Percentiles rank a stretch among this genome's conserved stretches.
Conservation (phyloP, 805 yeast genomes). For the Candida broadrunensis region DNA sequence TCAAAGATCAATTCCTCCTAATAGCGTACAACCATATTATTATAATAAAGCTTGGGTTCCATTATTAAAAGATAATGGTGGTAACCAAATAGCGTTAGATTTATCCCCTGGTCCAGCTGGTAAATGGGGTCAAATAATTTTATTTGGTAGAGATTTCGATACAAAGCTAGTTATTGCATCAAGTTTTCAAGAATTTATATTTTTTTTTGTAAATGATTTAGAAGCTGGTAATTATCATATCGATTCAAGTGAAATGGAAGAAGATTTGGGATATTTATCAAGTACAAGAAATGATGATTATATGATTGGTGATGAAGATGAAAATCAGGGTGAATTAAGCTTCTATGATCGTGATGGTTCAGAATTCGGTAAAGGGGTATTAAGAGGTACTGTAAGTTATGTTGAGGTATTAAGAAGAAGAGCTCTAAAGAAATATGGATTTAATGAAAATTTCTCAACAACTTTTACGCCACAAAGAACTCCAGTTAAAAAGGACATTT, state of each 20-base stretch:
- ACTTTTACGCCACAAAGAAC: constrained; percentile 34
- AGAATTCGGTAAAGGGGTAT: constrained; percentile 29
- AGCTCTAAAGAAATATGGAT: constrained; percentile 38
- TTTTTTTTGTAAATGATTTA: constrained; percentile 35
- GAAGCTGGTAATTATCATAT: constrained; percentile 41
- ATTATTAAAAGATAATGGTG: constrained; percentile 37
- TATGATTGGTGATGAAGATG: constrained; percentile 44
- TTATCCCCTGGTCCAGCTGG: constrained; percentile 38
- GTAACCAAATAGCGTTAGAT: constrained; percentile 43
- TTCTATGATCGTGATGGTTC: constrained; percentile 34
- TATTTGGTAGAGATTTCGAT: constrained; percentile 45
- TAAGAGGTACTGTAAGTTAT: constrained; percentile 32
- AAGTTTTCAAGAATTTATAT: constrained; percentile 38
- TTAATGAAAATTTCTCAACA: constrained; percentile 35
- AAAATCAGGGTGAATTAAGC: constrained; percentile 40
- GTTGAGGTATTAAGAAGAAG: constrained; percentile 41
- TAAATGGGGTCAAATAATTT: constrained; percentile 41
- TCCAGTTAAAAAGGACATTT: constrained; percentile 4
- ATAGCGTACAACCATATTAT: constrained; percentile 33
- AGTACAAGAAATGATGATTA: constrained; percentile 37
- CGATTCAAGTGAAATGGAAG: constrained; percentile 32
- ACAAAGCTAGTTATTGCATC: constrained; percentile 39
- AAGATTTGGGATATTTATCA: constrained; percentile 34
- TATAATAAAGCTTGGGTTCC: constrained; percentile 42
- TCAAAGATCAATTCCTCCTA: constrained; percentile 38